Conservation (phyloP, 371 early-diverging fungal species). For the Syncephalastrum racemosum region DNA sequence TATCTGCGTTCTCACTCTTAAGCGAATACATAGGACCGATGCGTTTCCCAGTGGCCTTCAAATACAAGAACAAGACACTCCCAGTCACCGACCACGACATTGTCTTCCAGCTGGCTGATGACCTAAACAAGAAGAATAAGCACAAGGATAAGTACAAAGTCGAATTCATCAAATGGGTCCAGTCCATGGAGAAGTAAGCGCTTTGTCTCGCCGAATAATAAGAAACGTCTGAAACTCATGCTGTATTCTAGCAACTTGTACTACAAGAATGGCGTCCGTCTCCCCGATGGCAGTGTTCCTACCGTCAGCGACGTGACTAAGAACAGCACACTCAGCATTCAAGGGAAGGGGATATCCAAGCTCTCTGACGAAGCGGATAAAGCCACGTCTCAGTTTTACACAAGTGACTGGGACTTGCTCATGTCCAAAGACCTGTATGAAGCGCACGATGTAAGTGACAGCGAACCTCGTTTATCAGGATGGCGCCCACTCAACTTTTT, state of each 20-base stretch:
- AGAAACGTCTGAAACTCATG: background rate
- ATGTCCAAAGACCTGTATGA: conserved; percentile 29
- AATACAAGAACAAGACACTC: conserved; percentile 23
- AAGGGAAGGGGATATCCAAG: conserved; percentile 5
- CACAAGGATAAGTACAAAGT: conserved; percentile 25
- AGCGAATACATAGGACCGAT: conserved; percentile 12
- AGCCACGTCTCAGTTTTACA: conserved; percentile 14
- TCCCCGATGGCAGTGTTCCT: conserved; percentile 29
- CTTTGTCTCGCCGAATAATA: background rate
- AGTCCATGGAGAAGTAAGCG: conserved; percentile 25
- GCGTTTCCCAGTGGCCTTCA: conserved; percentile 24
- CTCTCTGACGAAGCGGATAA: conserved; percentile 8
- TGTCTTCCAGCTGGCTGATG: conserved; percentile 29
- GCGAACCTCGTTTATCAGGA: background rate
- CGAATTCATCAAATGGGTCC: conserved; percentile 35
- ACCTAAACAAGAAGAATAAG: conserved; percentile 20
- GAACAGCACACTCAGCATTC: conserved; percentile 12
- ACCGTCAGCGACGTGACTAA: conserved; percentile 23
- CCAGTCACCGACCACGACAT: conserved; percentile 30
- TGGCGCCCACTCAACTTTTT: background rate
- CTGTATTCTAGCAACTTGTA: conserved; percentile 19
- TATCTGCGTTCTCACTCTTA: too few species aligned
- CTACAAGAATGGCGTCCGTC: conserved; percentile 25
- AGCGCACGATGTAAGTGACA: conserved; percentile 17
- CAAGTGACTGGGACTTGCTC: conserved; percentile 21